These are phyloP conservation scores for Cyphellophora europaea DNA, from an alignment of 2,329 filamentous ascomycete genomes.

Conservation along the genomic window DNA sequence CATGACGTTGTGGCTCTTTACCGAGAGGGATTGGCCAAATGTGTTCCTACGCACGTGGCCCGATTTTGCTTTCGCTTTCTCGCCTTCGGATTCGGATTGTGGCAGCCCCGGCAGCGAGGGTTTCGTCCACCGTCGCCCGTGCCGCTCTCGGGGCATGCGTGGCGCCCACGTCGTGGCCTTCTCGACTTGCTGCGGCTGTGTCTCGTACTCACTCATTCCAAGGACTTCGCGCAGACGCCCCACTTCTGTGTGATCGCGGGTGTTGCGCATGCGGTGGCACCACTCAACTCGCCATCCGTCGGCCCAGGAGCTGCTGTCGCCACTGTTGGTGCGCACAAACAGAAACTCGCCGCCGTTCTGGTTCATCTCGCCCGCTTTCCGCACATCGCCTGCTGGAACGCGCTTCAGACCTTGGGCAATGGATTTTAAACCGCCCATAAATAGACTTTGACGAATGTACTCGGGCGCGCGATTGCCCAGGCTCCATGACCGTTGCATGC, in stretches of 20 bases:
- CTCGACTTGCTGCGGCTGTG: background rate
- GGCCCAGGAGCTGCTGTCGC: background rate
- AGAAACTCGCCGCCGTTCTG: conserved; percentile 72
- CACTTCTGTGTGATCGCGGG: conserved; percentile 67
- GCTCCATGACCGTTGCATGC: conserved; percentile 56
- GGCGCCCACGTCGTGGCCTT: background rate
- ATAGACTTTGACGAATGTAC: conserved; percentile 51
- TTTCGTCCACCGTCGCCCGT: background rate
- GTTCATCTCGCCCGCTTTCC: conserved; percentile 55
- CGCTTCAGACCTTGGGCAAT: conserved; percentile 52
- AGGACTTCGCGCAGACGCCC: conserved; percentile 55
- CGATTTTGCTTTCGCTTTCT: background rate
- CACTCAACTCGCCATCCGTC: conserved; percentile 57
- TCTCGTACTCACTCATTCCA: background rate
- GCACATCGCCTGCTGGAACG: conserved; percentile 47
- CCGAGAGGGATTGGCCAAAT: background rate
- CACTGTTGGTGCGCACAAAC: conserved; percentile 43
- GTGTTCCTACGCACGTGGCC: background rate
- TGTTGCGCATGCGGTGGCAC: conserved; percentile 75
- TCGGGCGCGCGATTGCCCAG: conserved; percentile 50
- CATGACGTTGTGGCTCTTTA: background rate
- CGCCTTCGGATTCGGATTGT: background rate
- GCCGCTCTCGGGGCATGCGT: background rate
- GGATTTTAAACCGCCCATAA: conserved; percentile 36
- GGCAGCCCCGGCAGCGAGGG: background rate